Conservation (phyloP, 208 protist species). For the Angomonas deanei region DNA sequence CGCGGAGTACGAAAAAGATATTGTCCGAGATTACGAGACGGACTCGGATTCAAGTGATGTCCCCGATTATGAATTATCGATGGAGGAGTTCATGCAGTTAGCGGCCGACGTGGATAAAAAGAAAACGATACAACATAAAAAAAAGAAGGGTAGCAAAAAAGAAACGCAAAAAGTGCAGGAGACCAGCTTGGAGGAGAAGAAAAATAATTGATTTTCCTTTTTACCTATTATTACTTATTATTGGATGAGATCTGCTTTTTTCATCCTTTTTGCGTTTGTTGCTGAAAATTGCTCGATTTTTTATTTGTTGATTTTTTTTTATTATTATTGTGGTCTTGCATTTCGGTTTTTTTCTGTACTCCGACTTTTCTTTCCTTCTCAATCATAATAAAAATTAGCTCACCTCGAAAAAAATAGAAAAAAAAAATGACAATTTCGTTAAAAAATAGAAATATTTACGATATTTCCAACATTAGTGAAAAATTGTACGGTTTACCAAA, state of each 20-base stretch:
- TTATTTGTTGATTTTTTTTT: not conserved
- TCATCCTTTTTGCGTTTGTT: not conserved
- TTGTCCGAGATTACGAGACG: constrained; percentile 5
- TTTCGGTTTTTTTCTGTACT: not conserved
- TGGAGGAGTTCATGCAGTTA: constrained; percentile 21
- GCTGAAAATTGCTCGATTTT: not conserved
- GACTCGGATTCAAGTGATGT: constrained; percentile 2
- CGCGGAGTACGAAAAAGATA: constrained; percentile 13
- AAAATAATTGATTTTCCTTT: not conserved
- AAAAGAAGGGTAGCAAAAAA: not conserved
- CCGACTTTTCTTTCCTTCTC: not conserved
- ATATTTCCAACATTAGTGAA: constrained; percentile 5
- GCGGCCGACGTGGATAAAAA: not conserved
- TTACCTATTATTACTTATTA: not conserved
- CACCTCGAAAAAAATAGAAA: no score
- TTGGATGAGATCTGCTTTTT: not conserved
- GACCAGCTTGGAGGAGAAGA: not conserved
- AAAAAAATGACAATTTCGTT: constrained; percentile 10
- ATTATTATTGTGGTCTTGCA: not conserved
- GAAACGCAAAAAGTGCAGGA: not conserved
- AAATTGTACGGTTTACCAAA: constrained; percentile 16
- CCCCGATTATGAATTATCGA: constrained; percentile 7
- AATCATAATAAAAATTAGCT: no score
- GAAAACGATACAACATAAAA: not conserved
- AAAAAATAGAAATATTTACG: constrained; percentile 9